Evolutionary conservation across 805 yeast genomes (phyloP).

Genomic region (Peterozyma toletana): DNA sequence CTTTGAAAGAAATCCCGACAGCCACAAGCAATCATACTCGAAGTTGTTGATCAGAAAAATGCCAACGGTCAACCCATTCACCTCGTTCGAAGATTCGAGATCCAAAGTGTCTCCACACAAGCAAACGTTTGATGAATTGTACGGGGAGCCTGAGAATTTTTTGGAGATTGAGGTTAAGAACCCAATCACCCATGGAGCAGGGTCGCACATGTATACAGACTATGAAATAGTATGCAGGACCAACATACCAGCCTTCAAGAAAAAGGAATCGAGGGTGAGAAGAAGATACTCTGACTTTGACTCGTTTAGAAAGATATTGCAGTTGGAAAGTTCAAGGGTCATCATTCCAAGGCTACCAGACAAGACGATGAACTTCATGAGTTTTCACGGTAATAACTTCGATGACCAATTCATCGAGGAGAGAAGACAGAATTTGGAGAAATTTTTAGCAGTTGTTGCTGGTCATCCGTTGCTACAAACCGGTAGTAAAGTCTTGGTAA

Average conservation of each 20-base stretch:
- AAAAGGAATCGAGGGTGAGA: slow-evolving; percentile 59
- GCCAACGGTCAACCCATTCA: slow-evolving; percentile 11
- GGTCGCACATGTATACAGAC: slow-evolving; percentile 75
- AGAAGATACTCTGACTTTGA: slow-evolving; percentile 91
- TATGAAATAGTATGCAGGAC: slow-evolving; percentile 87
- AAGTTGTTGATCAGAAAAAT: slow-evolving; percentile 10
- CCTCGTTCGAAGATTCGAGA: slow-evolving; percentile 13
- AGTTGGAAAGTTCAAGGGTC: slow-evolving; percentile 71
- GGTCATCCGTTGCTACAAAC: slow-evolving; percentile 93
- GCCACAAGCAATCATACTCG: background rate
- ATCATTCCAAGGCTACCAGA: slow-evolving; percentile 87
- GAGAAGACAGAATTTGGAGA: slow-evolving; percentile 76
- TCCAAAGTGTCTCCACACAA: slow-evolving; percentile 19
- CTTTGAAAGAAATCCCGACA: no score
- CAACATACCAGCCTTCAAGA: slow-evolving; percentile 81
- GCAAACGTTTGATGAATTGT: slow-evolving; percentile 73
- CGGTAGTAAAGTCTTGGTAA: slow-evolving; percentile 67
- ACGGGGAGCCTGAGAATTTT: slow-evolving; percentile 92
- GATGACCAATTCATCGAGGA: slow-evolving; percentile 77
- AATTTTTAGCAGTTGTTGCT: slow-evolving; percentile 69
- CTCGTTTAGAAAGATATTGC: slow-evolving; percentile 63
- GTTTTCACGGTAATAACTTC: slow-evolving; percentile 55
- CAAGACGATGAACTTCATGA: slow-evolving; percentile 50
- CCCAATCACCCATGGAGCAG: slow-evolving; percentile 68
- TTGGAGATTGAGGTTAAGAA: slow-evolving; percentile 83